A percentile compares a stretch with the other conserved stretches of the same genome.
phyloP scores from a whole-genome alignment of 768 basidiomycete species.

The Termitomyces titanicus region DNA sequence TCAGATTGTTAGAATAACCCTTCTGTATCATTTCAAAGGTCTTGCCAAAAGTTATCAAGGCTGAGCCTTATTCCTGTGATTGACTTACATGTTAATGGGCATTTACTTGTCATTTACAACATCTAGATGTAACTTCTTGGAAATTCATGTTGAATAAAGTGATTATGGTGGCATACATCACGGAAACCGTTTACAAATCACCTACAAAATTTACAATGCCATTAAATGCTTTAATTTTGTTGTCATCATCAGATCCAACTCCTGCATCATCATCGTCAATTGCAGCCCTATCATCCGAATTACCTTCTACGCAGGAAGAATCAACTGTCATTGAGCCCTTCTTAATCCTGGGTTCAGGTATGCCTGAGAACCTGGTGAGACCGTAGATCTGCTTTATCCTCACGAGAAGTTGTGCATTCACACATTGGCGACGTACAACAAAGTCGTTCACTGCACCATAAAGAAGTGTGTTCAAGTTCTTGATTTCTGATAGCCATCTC shows the following conservation, averaged over 20 bases:
- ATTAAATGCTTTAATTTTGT: too few relatives aligned
- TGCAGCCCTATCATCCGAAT: not conserved
- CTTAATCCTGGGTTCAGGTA: not conserved
- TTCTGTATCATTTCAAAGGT: too few relatives aligned
- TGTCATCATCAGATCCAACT: not conserved
- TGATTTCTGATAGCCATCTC: not conserved
- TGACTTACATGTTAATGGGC: too few relatives aligned
- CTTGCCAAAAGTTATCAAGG: too few relatives aligned
- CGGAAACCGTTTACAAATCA: not conserved
- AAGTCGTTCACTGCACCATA: not conserved
- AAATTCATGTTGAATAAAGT: too few relatives aligned
- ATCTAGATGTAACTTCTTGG: too few relatives aligned
- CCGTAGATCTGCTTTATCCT: not conserved
- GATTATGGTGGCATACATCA: too few relatives aligned
- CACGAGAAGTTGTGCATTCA: too few relatives aligned
- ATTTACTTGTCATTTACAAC: too few relatives aligned
- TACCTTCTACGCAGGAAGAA: not conserved
- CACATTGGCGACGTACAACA: not conserved
- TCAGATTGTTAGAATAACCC: too few relatives aligned
- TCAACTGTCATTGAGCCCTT: not conserved
- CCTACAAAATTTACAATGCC: not conserved
- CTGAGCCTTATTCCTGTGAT: too few relatives aligned
- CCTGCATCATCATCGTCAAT: not conserved
- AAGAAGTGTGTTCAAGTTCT: not conserved
- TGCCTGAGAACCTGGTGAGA: not conserved